A percentile compares a stretch with the other conserved stretches of the same genome.
Conservation (phyloP, 2,329 filamentous ascomycete genomes). For the Periconia sp. region DNA sequence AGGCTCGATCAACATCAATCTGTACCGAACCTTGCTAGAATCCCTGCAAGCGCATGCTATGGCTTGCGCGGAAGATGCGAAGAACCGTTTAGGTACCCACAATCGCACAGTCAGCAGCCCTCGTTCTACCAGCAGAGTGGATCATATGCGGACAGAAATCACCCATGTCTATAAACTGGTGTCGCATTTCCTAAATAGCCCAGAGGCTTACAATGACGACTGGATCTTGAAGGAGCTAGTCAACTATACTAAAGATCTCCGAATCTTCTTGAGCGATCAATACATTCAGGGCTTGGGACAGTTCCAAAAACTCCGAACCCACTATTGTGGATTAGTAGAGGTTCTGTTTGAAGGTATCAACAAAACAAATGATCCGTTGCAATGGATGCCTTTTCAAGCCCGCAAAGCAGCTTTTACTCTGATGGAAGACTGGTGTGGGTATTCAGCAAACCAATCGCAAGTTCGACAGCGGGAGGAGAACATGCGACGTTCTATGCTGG, state of each 20-base stretch:
- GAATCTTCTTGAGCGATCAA: constrained; percentile 90
- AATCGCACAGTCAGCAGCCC: constrained; percentile 83
- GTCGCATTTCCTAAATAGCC: constrained; percentile 79
- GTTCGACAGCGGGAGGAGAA: constrained; percentile 78
- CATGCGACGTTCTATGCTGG: constrained; percentile 82
- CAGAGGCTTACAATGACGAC: constrained; percentile 79
- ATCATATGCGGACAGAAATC: constrained; percentile 87
- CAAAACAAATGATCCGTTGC: constrained; percentile 76
- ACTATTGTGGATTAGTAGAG: constrained; percentile 93
- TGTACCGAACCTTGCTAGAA: constrained; percentile 88
- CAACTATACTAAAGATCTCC: constrained; percentile 86
- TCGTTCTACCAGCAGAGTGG: constrained; percentile 78
- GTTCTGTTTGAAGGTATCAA: constrained; percentile 91
- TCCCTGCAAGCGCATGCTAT: constrained; percentile 85
- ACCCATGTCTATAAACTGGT: constrained; percentile 96
- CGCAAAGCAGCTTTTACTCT: constrained; percentile 92
- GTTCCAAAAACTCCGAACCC: constrained; percentile 85
- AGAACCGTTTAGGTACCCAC: constrained; percentile 72
- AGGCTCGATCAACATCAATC: constrained; percentile 91
- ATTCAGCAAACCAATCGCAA: constrained; percentile 85
- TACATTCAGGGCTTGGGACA: constrained; percentile 95
- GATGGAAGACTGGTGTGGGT: constrained; percentile 99
- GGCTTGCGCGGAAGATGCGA: constrained; percentile 85
- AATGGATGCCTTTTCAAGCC: constrained; percentile 98
- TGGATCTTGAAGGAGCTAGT: constrained; percentile 90